A percentile compares a stretch with the other conserved stretches of the same genome.
These are phyloP conservation scores for Blechomonas ayalai DNA, from an alignment of 208 protist species.

Conservation along the genomic window DNA sequence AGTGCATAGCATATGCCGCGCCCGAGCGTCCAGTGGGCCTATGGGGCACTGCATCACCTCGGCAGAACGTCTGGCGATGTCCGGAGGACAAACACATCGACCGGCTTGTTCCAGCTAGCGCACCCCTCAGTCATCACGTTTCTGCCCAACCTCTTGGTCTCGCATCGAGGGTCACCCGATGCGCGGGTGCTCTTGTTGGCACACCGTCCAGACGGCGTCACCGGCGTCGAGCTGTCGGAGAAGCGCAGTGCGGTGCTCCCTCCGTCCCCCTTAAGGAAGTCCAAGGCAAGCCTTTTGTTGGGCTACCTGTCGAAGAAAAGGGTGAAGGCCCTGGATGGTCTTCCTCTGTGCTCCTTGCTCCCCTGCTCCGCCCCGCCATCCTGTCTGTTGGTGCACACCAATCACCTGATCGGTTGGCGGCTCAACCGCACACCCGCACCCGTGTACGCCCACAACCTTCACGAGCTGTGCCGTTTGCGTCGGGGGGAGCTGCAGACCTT, in stretches of 20 bases:
- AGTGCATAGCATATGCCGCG: not conserved
- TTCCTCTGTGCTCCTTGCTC: not conserved
- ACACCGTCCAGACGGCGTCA: slow-evolving; percentile 18
- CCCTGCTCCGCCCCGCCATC: not conserved
- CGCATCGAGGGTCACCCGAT: not conserved
- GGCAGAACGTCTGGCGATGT: not conserved
- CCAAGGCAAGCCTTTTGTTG: slow-evolving; percentile 11
- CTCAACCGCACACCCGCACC: slow-evolving; percentile 22
- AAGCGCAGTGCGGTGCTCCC: slow-evolving; percentile 1
- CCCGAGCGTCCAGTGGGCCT: slow-evolving; percentile 7
- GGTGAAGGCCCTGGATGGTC: slow-evolving; percentile 6
- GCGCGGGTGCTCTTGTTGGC: slow-evolving; percentile 22
- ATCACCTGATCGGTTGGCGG: slow-evolving; percentile 60
- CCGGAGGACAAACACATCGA: no score
- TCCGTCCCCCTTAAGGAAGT: no score
- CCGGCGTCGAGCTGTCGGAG: slow-evolving; percentile 16
- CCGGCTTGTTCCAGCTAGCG: slow-evolving; percentile 1
- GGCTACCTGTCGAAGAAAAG: slow-evolving; percentile 16
- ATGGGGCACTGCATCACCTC: not conserved
- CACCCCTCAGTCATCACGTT: slow-evolving; percentile 1
- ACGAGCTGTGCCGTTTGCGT: slow-evolving; percentile 34
- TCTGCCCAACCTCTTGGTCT: slow-evolving; percentile 8
- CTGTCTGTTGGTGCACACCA: slow-evolving; percentile 56
- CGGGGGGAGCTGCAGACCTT: slow-evolving; percentile 19
- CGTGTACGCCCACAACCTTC: slow-evolving; percentile 62